These are phyloP conservation scores for Entomophthora muscae DNA, from an alignment of 371 early-diverging fungal genomes.

Conservation along the genomic window DNA sequence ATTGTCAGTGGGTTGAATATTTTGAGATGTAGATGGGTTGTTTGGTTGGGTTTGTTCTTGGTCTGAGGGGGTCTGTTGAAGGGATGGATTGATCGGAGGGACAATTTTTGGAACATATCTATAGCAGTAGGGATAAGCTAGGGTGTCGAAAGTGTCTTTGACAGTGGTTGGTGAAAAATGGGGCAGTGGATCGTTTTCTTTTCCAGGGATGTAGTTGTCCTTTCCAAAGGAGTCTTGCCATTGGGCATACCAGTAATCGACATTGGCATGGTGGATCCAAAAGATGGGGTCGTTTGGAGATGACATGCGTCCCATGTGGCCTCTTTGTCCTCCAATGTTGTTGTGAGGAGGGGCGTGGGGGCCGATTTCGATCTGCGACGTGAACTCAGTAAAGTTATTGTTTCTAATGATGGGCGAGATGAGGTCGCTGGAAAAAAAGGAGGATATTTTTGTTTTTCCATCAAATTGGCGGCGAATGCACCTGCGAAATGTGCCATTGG, in stretches of 20 bases:
- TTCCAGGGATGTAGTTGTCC: neutral
- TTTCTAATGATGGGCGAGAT: neutral
- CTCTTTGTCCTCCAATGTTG: neutral
- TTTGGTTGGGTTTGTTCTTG: too few relatives aligned
- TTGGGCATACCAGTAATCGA: conserved; percentile 4
- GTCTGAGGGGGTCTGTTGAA: too few relatives aligned
- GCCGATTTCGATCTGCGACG: neutral
- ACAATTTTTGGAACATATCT: too few relatives aligned
- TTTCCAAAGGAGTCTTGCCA: conserved; percentile 1
- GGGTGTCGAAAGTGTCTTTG: neutral
- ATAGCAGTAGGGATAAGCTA: neutral
- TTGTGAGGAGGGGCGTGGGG: conserved; percentile 5
- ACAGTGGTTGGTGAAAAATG: neutral
- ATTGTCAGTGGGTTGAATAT: too few relatives aligned
- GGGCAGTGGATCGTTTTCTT: neutral
- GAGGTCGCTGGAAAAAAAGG: neutral
- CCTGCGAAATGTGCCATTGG: neutral
- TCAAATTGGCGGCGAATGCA: neutral
- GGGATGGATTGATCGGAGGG: too few relatives aligned
- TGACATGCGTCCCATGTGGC: conserved; percentile 1
- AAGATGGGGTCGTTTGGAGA: too few relatives aligned
- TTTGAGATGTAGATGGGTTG: too few relatives aligned
- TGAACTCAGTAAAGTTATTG: neutral
- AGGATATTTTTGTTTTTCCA: neutral
- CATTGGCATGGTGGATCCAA: conserved; percentile 2